Percentiles rank a stretch among this genome's conserved stretches.
Conservation (phyloP, 2,329 filamentous ascomycete species). For the Fusarium citri region DNA sequence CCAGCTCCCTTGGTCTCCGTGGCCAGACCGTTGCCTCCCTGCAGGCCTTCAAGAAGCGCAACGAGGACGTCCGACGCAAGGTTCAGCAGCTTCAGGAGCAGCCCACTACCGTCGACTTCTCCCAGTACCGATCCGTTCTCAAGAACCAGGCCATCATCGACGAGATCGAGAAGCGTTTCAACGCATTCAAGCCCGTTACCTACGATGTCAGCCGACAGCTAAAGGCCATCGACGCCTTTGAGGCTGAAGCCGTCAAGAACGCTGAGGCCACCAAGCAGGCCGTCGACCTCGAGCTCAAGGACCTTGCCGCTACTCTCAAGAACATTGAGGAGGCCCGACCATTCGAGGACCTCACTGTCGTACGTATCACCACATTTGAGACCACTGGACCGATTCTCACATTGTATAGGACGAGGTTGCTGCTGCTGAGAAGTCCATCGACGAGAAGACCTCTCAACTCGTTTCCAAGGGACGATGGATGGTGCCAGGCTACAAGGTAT, state of each 20-base stretch:
- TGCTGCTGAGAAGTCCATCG: constrained; percentile 93
- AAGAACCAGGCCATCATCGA: constrained; percentile 97
- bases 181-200: constrained; percentile 87
- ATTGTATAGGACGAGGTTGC: constrained; percentile 86
- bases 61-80: constrained; percentile 97
- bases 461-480: constrained; percentile 98
- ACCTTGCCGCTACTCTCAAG: constrained; percentile 92
- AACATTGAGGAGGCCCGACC: constrained; percentile 97
- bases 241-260: constrained; percentile 96
- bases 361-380: constrained; percentile 65
- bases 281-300: constrained; percentile 94
- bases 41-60: constrained; percentile 98
- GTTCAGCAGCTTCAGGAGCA: constrained; percentile 85
- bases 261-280: constrained; percentile 96
- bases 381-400: constrained; percentile 42
- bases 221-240: constrained; percentile 98
- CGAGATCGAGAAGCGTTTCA: constrained; percentile 97
- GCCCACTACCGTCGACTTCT: constrained; percentile 89
- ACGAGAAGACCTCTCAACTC: constrained; percentile 94
- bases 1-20: constrained; percentile 92
- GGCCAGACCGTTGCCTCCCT: constrained; percentile 93
- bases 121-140: constrained; percentile 88
- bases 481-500: constrained; percentile 98
- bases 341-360: constrained; percentile 97
- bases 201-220: constrained; percentile 95